These are phyloP conservation scores for Botryotinia narcissicola DNA, from an alignment of 2,329 filamentous ascomycete genomes.

Conservation along the genomic window DNA sequence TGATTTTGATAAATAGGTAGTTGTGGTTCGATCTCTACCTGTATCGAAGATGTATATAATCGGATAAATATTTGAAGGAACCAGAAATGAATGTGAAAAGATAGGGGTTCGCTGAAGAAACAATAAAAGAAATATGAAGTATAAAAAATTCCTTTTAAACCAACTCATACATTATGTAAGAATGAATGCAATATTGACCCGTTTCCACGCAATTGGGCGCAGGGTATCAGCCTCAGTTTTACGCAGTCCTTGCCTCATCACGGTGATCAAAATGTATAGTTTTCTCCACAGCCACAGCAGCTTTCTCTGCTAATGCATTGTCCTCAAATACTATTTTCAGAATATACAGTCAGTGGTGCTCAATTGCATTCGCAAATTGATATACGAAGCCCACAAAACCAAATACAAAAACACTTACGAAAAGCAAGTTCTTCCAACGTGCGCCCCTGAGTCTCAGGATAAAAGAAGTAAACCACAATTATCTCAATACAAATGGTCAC, in stretches of 20 bases:
- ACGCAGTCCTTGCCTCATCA: constrained; percentile 1
- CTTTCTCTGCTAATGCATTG: constrained; percentile 39
- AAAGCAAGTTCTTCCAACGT: constrained; percentile 48
- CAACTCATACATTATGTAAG: not conserved
- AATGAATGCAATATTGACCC: not conserved
- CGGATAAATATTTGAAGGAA: not conserved
- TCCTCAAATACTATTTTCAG: constrained; percentile 40
- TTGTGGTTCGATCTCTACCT: not conserved
- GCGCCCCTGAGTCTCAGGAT: constrained; percentile 44
- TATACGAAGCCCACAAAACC: not conserved
- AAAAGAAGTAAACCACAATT: constrained; percentile 44
- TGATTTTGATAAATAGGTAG: not conserved
- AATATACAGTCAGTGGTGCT: not conserved
- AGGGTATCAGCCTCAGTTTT: not conserved
- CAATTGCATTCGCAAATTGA: not conserved
- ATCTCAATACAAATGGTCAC: constrained; percentile 44
- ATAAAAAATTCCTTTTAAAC: not conserved
- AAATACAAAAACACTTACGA: constrained; percentile 34
- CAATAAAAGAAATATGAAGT: not conserved
- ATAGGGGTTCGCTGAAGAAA: not conserved
- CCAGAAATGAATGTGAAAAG: not conserved
- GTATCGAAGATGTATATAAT: not conserved
- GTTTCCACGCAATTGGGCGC: not conserved
- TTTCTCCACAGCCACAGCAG: constrained; percentile 40
- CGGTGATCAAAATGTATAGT: constrained; percentile 33